Percentiles rank a stretch among this genome's conserved stretches.
These are phyloP conservation scores for Fusarium setosum DNA, from an alignment of 2,329 filamentous ascomycete genomes.

Conservation along the genomic window DNA sequence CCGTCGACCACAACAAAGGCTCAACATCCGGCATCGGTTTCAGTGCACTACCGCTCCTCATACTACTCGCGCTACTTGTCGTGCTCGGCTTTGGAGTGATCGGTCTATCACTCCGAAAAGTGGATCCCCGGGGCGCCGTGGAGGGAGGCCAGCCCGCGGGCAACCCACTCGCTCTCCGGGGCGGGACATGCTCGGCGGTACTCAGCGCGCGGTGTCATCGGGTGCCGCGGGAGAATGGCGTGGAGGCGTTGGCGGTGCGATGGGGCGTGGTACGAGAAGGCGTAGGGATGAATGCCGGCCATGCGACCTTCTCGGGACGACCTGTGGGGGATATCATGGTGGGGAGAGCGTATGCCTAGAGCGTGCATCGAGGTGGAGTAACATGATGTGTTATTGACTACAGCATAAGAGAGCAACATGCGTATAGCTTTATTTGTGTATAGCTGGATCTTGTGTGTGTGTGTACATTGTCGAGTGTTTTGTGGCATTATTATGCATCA, in stretches of 20 bases:
- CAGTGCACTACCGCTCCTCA: constrained; percentile 55
- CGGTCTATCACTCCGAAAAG: constrained; percentile 54
- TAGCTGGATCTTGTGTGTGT: background rate
- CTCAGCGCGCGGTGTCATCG: constrained; percentile 61
- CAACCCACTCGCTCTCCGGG: constrained; percentile 61
- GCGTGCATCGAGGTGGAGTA: constrained; percentile 9
- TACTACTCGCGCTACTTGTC: constrained; percentile 54
- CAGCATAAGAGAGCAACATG: background rate
- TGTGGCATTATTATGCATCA: background rate
- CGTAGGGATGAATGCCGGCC: constrained; percentile 51
- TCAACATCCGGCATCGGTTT: constrained; percentile 51
- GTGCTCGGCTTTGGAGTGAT: constrained; percentile 49
- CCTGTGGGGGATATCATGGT: constrained; percentile 42
- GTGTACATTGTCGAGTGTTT: background rate
- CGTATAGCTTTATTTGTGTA: background rate
- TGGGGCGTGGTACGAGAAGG: constrained; percentile 61
- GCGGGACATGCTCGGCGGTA: constrained; percentile 64
- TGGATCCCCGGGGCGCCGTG: constrained; percentile 49
- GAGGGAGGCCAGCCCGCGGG: constrained; percentile 51
- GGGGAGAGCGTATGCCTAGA: constrained; percentile 42
- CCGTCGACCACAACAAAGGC: constrained; percentile 42
- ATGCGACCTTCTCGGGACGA: constrained; percentile 57
- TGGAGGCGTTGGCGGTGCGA: constrained; percentile 52
- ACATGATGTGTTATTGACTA: background rate
- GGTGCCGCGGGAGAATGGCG: constrained; percentile 41